Evolutionary conservation across 108 stramenopile genomes (phyloP).

Genomic region (Conticribra guillardii): DNA sequence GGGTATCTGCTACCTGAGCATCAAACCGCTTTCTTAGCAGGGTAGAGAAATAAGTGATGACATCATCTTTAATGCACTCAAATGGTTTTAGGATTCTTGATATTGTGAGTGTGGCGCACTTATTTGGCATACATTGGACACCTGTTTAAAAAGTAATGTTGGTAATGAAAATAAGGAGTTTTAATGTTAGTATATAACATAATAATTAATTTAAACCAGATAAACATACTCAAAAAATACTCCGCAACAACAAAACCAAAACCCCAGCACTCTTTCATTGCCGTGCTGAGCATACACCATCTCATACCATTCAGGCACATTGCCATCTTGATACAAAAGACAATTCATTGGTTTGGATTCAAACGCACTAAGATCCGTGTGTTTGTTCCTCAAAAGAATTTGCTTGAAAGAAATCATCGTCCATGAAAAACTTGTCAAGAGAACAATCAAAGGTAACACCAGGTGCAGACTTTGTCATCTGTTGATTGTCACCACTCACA

Average conservation of each 20-base stretch:
- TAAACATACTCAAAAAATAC: not conserved
- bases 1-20: not conserved
- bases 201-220: not conserved
- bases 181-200: conserved; percentile 1
- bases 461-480: conserved; percentile 1
- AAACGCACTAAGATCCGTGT: not conserved
- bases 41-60: not conserved
- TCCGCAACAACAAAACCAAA: not conserved
- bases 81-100: not conserved
- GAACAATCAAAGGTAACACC: not conserved
- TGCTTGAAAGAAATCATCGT: not conserved
- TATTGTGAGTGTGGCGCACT: not conserved
- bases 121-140: not conserved
- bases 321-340: not conserved
- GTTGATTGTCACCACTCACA: too few species aligned
- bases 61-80: not conserved
- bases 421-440: not conserved
- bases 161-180: not conserved
- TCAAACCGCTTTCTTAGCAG: not conserved
- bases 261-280: not conserved
- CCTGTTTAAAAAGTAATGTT: not conserved
- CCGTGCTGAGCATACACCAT: not conserved
- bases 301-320: not conserved
- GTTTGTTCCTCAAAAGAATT: not conserved
- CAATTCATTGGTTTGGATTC: not conserved